Evolutionary conservation across 2,329 filamentous ascomycete genomes (phyloP).

Genomic region (Ophiosphaerella narmari): DNA sequence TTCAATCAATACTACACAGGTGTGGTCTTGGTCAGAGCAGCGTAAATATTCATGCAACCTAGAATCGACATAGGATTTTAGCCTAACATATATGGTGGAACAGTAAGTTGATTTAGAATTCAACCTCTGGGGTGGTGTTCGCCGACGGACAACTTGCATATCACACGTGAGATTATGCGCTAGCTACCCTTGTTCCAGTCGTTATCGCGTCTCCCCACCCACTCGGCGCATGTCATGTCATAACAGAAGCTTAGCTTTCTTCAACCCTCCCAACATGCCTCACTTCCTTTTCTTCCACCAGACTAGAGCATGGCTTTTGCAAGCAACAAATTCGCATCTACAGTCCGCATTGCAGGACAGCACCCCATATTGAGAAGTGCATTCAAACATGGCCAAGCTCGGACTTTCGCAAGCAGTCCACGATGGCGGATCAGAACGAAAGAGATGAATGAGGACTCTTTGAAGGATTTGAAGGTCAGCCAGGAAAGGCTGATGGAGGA

Average conservation of each 20-base stretch:
- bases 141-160: constrained; percentile 16
- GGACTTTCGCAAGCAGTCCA: constrained; percentile 38
- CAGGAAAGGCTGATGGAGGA: constrained; percentile 64
- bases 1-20: not conserved
- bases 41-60: no score
- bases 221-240: constrained; percentile 24
- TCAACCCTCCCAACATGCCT: constrained; percentile 9
- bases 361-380: constrained; percentile 20
- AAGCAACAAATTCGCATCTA: constrained; percentile 11
- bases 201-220: constrained; percentile 28
- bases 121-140: constrained; percentile 1
- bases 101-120: not conserved
- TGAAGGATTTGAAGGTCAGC: constrained; percentile 61
- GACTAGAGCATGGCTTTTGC: constrained; percentile 20
- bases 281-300: constrained; percentile 3
- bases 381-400: constrained; percentile 9
- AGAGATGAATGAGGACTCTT: constrained; percentile 57
- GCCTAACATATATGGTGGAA: no score
- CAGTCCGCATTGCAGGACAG: constrained; percentile 25
- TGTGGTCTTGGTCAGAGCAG: not conserved
- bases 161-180: constrained; percentile 16
- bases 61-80: no score
- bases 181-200: constrained; percentile 1
- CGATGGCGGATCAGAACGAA: constrained; percentile 47
- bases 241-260: constrained; percentile 18